Evolutionary conservation across 2,329 filamentous ascomycete genomes (phyloP).

Genomic region (Fusarium devonianum): DNA sequence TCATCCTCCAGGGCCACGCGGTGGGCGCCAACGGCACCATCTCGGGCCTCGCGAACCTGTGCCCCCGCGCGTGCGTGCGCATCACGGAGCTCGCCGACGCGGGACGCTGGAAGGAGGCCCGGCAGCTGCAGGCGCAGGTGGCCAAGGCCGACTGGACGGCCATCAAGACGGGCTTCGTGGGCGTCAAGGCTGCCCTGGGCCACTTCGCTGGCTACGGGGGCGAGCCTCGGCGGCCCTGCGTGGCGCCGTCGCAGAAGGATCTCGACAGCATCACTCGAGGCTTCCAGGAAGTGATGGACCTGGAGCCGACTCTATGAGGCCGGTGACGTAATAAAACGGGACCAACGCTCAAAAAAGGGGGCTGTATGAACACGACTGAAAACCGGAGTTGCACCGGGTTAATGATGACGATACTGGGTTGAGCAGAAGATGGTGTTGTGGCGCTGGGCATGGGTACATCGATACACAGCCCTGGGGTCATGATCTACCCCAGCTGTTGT

Average conservation of each 20-base stretch:
- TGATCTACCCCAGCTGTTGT: constrained; percentile 26
- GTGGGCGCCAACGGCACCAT: constrained; percentile 52
- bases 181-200: constrained; percentile 56
- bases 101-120: constrained; percentile 46
- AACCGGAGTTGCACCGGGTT: constrained; percentile 27
- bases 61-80: constrained; percentile 47
- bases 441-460: constrained; percentile 26
- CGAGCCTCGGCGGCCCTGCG: constrained; percentile 51
- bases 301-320: constrained; percentile 40
- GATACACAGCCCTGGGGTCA: constrained; percentile 18
- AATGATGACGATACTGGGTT: constrained; percentile 30
- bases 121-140: constrained; percentile 50
- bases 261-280: constrained; percentile 47
- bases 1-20: constrained; percentile 51
- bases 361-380: constrained; percentile 7
- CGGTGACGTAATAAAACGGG: constrained; percentile 7
- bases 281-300: constrained; percentile 46
- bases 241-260: constrained; percentile 44
- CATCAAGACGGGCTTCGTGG: constrained; percentile 57
- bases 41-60: constrained; percentile 51
- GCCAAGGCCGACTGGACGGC: constrained; percentile 56
- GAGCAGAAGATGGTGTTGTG: constrained; percentile 36
- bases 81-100: constrained; percentile 47
- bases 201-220: constrained; percentile 51
- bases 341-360: not conserved